These are phyloP conservation scores for Kazachstania psychrophila DNA, from an alignment of 805 yeast genomes.

Conservation along the genomic window DNA sequence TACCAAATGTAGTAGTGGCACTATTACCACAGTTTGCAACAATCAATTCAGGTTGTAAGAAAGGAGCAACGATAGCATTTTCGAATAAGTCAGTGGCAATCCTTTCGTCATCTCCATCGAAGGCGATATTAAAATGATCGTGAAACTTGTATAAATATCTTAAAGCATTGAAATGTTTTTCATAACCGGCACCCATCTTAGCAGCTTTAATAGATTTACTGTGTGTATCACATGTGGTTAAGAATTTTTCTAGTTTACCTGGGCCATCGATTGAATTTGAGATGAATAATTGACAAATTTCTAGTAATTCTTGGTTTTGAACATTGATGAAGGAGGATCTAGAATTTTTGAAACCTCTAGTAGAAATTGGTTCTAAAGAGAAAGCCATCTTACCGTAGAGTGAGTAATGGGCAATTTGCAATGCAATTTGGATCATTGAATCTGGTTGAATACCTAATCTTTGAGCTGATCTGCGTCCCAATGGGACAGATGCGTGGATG, in stretches of 20 bases:
- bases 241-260: slow-evolving; percentile 32
- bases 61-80: slow-evolving; percentile 27
- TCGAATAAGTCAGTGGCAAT: slow-evolving; percentile 41
- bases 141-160: slow-evolving; percentile 42
- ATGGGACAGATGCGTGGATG: slow-evolving; percentile 64
- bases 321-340: slow-evolving; percentile 62
- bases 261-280: slow-evolving; percentile 49
- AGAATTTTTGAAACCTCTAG: slow-evolving; percentile 56
- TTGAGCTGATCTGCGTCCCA: slow-evolving; percentile 68
- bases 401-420: slow-evolving; percentile 86
- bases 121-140: slow-evolving; percentile 29
- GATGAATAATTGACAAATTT: slow-evolving; percentile 52
- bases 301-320: slow-evolving; percentile 45
- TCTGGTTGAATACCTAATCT: slow-evolving; percentile 80
- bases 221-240: slow-evolving; percentile 45
- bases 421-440: slow-evolving; percentile 81
- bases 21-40: slow-evolving; percentile 88
- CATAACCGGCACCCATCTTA: slow-evolving; percentile 58
- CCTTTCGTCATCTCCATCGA: slow-evolving; percentile 15
- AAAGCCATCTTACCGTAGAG: slow-evolving; percentile 83
- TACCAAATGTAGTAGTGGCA: slow-evolving; percentile 75
- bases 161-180: slow-evolving; percentile 60
- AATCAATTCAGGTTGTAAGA: slow-evolving; percentile 35
- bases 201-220: slow-evolving; percentile 41
- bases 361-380: slow-evolving; percentile 83